Evolutionary conservation across 148 eudicot genomes (phyloP).

Genomic region (Rhododendron ovatum): DNA sequence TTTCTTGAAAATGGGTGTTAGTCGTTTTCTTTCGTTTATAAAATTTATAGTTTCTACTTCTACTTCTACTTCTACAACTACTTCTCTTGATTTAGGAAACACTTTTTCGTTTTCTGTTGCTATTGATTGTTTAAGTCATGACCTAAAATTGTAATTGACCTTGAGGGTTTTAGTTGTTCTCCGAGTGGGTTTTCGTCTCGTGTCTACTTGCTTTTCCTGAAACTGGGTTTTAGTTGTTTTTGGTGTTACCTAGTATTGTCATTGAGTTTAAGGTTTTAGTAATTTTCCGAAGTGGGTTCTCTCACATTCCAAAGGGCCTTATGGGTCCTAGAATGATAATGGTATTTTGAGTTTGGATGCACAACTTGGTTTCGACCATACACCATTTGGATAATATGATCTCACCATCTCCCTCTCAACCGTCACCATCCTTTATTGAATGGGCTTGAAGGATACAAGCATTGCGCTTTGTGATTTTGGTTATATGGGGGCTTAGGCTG

Average conservation of each 20-base stretch:
- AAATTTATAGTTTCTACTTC: neutral
- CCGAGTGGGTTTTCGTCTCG: neutral
- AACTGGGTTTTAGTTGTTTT: neutral
- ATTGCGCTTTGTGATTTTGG: neutral
- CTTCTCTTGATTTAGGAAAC: neutral
- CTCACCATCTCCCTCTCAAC: neutral
- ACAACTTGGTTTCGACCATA: neutral
- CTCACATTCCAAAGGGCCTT: neutral
- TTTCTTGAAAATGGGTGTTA: neutral
- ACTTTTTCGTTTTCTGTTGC: neutral
- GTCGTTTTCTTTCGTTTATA: neutral
- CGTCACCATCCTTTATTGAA: neutral
- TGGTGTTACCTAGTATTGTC: neutral
- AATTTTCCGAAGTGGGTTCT: neutral
- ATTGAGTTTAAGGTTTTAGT: neutral
- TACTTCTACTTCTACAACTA: neutral
- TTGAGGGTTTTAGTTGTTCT: slow-evolving; percentile 1
- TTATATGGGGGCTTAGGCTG: neutral
- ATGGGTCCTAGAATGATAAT: neutral
- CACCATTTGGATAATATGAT: neutral
- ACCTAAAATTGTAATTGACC: neutral
- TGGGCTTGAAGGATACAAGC: neutral
- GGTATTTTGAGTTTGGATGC: neutral
- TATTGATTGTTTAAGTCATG: neutral
- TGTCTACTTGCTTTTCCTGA: neutral